Base-by-base conservation (phyloP, 2,329 filamentous ascomycete genomes). In the Exophiala dermatitidis region DNA sequence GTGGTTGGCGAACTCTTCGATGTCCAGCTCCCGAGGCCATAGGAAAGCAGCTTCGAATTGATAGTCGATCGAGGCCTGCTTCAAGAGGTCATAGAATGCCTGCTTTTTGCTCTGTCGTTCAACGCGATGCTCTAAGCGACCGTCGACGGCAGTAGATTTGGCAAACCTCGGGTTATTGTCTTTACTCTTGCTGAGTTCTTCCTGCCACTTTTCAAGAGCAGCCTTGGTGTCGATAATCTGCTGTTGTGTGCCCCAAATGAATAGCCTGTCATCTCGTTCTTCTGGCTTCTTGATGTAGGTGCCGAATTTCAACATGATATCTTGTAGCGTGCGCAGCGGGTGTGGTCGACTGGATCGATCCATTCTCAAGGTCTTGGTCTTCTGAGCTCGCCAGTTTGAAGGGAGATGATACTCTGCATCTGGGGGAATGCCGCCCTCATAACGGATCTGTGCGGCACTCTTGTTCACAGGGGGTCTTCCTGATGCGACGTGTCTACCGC, bases 11-110 rank as follows among this genome's bases (percentile, higher is more conserved):
- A 62, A 62, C n/a, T 58, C 50, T 28, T 58, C 47, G 5, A 62
- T 53, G 30, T 61, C 59, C 31, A 60, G 49, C 2, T 56, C 55
- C 29, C 55, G 48, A 8, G 62, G 60, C 62, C 62, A 63, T 6
- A 62, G 38, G 10, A 59, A 34, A 37, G 51, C 53, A 28, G 52
- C 49, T 50, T 62, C 54, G 36, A 58, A 49, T 3, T 57, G 44
- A 34, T 56, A 60, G 4, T 58, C 53, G 10, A 56, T 43, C 8
- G 54, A 41, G 9, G 47, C 53, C 29, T 53, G 34, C 32, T 40
- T 41, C 7, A 59, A 34, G 3, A 50, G 38, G 8, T 53, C 41
- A 28, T 48, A 29, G 10, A 61, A 34, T 19, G 36, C 46, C 32
- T 57, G 52, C 41, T 60, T 33, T 6, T 48, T 31, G 28, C 12